A percentile compares a stretch with the other conserved stretches of the same genome.
Conservation (phyloP, 345 rosid genomes). For the Lepidium didymum region DNA sequence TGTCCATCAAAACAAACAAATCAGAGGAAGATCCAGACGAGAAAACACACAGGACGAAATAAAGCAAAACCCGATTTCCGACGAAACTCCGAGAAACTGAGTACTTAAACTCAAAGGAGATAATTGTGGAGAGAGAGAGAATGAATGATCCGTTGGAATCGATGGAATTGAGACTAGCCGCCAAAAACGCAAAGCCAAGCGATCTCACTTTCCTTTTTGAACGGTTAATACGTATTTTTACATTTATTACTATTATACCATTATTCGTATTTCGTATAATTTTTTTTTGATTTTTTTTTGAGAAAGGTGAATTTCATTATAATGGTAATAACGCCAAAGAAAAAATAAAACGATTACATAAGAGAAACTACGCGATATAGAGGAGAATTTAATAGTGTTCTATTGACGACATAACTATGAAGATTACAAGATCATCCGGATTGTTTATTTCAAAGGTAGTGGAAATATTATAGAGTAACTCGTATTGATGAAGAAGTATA, state of each 20-base stretch:
- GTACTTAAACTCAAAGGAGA: neutral
- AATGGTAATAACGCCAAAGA: too few relatives aligned
- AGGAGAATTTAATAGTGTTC: too few relatives aligned
- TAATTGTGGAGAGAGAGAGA: conserved; percentile 6
- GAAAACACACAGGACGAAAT: neutral
- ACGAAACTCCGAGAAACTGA: neutral
- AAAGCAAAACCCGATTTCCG: neutral
- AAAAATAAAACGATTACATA: too few relatives aligned
- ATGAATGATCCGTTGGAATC: conserved; percentile 26
- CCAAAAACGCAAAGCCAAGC: conserved; percentile 40
- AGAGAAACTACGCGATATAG: too few relatives aligned
- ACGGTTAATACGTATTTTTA: neutral
- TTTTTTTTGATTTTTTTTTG: too few relatives aligned
- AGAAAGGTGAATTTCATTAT: too few relatives aligned
- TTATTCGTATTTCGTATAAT: neutral
- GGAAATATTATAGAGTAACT: too few relatives aligned
- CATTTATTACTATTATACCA: too few relatives aligned
- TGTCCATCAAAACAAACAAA: neutral
- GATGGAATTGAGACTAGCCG: conserved; percentile 30
- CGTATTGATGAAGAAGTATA: too few relatives aligned
- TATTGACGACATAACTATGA: too few relatives aligned
- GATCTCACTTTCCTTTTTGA: neutral
- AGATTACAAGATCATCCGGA: too few relatives aligned
- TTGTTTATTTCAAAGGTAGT: too few relatives aligned
- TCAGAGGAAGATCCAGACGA: neutral